Percentiles rank a stretch among this genome's conserved stretches.
phyloP scores from a whole-genome alignment of 768 basidiomycete genomes.

The Hericium erinaceus region DNA sequence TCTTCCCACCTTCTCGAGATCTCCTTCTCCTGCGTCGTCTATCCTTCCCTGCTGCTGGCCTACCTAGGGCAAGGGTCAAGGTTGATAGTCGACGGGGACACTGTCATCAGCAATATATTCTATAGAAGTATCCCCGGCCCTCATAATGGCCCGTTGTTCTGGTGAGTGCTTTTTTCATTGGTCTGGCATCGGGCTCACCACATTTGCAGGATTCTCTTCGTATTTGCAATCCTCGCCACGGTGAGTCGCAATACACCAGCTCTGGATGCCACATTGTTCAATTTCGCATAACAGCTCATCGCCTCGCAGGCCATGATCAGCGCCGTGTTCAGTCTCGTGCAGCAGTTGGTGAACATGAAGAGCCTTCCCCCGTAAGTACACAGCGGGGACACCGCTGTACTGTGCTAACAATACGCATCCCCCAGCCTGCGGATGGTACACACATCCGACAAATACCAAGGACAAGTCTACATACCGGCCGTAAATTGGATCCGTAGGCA shows the following conservation, averaged over 20 bases:
- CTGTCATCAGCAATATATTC: conserved; percentile 46
- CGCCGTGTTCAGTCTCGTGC: conserved; percentile 50
- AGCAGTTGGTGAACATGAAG: conserved; percentile 58
- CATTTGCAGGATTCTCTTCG: conserved; percentile 43
- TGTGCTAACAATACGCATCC: background rate
- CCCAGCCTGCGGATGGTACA: conserved; percentile 40
- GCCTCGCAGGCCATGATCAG: conserved; percentile 66
- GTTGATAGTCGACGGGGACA: conserved; percentile 41
- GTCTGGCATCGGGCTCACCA: background rate
- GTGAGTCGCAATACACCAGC: conserved; percentile 24
- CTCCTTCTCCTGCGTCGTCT: conserved; percentile 44
- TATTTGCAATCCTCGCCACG: conserved; percentile 57
- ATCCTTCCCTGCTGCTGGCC: conserved; percentile 50
- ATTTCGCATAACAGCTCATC: conserved; percentile 31
- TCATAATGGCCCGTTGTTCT: conserved; percentile 44
- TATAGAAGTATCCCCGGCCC: conserved; percentile 57
- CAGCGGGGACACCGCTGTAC: background rate
- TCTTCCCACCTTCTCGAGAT: conserved; percentile 17
- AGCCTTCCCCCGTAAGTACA: conserved; percentile 37
- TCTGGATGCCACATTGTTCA: background rate
- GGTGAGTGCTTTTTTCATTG: conserved; percentile 26
- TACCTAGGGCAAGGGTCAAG: conserved; percentile 69
- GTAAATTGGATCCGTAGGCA: conserved; percentile 44
- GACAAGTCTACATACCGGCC: conserved; percentile 59
- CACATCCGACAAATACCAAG: conserved; percentile 51